Conservation (phyloP, 257 asterid genomes). For the Plectranthus barbatus region DNA sequence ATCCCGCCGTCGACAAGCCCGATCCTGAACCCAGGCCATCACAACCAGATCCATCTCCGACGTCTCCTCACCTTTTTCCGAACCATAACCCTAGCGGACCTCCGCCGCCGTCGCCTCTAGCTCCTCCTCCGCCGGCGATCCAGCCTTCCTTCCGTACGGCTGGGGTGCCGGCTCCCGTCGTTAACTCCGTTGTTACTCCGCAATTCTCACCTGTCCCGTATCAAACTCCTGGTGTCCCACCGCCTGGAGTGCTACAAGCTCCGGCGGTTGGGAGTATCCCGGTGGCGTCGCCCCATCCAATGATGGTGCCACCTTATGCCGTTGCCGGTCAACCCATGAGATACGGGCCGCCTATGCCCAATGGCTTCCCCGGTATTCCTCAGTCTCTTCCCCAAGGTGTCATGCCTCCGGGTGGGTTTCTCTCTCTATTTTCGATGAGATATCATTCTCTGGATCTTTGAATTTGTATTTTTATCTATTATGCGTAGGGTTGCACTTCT, state of each 20-base stretch:
- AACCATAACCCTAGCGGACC: slow-evolving; percentile 41
- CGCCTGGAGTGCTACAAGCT: slow-evolving; percentile 68
- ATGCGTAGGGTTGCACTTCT: slow-evolving; percentile 1
- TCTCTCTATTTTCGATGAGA: slow-evolving; percentile 6
- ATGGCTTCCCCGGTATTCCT: too few species aligned
- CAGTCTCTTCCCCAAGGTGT: slow-evolving; percentile 39
- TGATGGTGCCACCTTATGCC: slow-evolving; percentile 39
- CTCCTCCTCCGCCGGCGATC: slow-evolving; percentile 52
- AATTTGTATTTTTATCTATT: neutral
- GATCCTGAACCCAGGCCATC: slow-evolving; percentile 24
- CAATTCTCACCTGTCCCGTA: slow-evolving; percentile 46
- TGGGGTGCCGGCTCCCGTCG: slow-evolving; percentile 25
- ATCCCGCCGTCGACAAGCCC: slow-evolving; percentile 13
- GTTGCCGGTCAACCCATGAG: slow-evolving; percentile 23
- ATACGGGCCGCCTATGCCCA: too few species aligned
- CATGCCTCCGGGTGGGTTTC: slow-evolving; percentile 90
- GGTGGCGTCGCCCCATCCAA: slow-evolving; percentile 28
- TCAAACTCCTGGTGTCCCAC: slow-evolving; percentile 54
- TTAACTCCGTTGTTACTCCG: slow-evolving; percentile 29
- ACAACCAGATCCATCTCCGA: slow-evolving; percentile 24
- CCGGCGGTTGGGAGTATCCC: slow-evolving; percentile 32
- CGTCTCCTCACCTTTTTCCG: slow-evolving; percentile 25
- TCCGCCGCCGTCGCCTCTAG: slow-evolving; percentile 29
- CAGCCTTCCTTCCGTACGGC: slow-evolving; percentile 69
- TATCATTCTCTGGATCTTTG: neutral